Evolutionary conservation across 1,284 basidiomycete genomes (phyloP), one percentile per base, ranked within the genome.

Genomic region (Porodaedalea pini): DNA sequence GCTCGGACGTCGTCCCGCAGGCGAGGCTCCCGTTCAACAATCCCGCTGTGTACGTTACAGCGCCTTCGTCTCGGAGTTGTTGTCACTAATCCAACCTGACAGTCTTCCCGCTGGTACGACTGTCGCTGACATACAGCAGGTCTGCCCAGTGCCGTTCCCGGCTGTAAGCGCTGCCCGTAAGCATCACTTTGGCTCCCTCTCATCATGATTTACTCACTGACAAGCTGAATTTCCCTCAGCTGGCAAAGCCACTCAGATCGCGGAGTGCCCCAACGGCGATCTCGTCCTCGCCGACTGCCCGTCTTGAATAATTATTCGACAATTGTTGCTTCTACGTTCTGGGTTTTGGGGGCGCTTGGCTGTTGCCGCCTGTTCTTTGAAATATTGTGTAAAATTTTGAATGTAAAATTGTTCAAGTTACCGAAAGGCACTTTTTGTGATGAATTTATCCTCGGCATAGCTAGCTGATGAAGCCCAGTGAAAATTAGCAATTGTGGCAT

Each of bases 31-130:
- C 53, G 10, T 34, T 52, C 25, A 29, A 19, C 11, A 56, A 56
- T 54, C 57, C 44, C 17, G 60, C 60, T 5, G 56, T 57, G 54
- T 59, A 40, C 17, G 54, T 47, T 29, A 19, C 21, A 10, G 4
- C n/a, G 4, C 21, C 29, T 17, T 17, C 17, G n/a, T 11, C n/a
- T 25, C 25, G 10, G 7, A 36, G 29, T 6, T 2, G 11, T 37
- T 36, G 19, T 13, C 25, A 17, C 2, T 37, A 13, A 25, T 25
- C 5, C 15, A 10, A n/a, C 37, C 27, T 5, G 40, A 6, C 44
- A 61, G 60, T 11, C 56, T 58, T 32, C 61, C 61, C 11, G 61
- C 60, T 23, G 59, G 59, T 6, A 63, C 51, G n/a, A 59, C 37
- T 21, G 6, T 6, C 15, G 32, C 19, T 8, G 60, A 59, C 31